Evolutionary conservation across 305 asterid genomes (phyloP).

Genomic region (Fraxinus angustifolia): DNA sequence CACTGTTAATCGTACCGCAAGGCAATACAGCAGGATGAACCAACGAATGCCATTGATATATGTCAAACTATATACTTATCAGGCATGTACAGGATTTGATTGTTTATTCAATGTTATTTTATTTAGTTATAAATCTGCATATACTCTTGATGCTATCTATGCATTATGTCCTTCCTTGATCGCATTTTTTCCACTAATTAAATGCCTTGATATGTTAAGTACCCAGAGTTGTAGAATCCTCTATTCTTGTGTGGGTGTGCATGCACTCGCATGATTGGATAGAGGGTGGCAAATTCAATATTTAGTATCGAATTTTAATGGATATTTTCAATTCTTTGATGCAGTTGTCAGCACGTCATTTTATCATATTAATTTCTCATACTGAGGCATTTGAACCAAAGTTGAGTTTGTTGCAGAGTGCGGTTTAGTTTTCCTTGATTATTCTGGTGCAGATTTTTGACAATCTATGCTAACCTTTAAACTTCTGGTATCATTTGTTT

Average conservation of each 20-base stretch:
- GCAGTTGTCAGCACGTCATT: background rate
- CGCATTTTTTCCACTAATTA: slow-evolving; percentile 3
- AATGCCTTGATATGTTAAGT: background rate
- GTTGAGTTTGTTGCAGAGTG: background rate
- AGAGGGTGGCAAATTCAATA: background rate
- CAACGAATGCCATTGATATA: slow-evolving; percentile 85
- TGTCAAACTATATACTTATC: slow-evolving; percentile 87
- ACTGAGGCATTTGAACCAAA: background rate
- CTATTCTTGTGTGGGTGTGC: background rate
- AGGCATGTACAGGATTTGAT: slow-evolving; percentile 39
- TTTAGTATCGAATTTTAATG: background rate
- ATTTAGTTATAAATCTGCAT: background rate
- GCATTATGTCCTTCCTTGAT: slow-evolving; percentile 11
- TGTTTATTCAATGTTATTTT: background rate
- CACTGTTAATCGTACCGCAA: slow-evolving; percentile 83
- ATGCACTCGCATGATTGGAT: background rate
- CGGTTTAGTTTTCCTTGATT: background rate
- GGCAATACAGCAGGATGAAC: slow-evolving; percentile 87
- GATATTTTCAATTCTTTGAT: background rate
- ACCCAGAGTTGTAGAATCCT: background rate
- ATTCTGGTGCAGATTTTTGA: background rate
- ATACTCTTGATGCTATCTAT: slow-evolving; percentile 11
- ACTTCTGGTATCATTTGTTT: background rate
- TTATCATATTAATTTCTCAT: background rate
- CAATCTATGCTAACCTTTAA: background rate